Evolutionary conservation across 2,329 filamentous ascomycete species (phyloP), one percentile per base, ranked within the genome.

Genomic region (Dactylellina leptospora): DNA sequence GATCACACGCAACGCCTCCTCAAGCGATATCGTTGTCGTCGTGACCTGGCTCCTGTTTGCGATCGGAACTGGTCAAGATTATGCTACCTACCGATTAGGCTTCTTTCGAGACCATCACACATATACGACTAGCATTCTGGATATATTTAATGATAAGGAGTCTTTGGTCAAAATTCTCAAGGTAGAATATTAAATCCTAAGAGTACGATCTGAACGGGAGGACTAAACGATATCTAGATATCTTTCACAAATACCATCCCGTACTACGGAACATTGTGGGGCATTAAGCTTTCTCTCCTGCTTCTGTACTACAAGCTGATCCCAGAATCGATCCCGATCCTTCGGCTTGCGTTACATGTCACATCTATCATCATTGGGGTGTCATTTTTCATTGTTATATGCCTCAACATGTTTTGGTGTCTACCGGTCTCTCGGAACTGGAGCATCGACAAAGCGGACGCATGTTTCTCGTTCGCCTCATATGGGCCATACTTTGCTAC

Each of bases 291-390:
- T 59, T 72, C 68, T 8, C n/a, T 72, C 28, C 38, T 72, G 4
- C 59, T 72, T 11, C 40, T 72, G 68, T 72, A 72, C 27, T 72
- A 72, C 68, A 72, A 72, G 59, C 51, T 72, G 38, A 72, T 72
- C 27, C 68, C 68, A 22, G 59, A 64, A 27, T 72, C 68, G 27
- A 72, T 72, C 10, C 68, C 68, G 11, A 72, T 48, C n/a, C 58
- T 72, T 47, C 58, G 61, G 30, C 40, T 73, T 38, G 69, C 54
- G 60, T 68, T 73, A 58, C 60, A 68, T 51, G 47, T 66, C 18
- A 66, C 69, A 27, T 58, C 60, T 9, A 23, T 33, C 18, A n/a
- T 73, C 28, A 16, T 61, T 25, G 60, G 54, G 11, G 48, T 45
- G 25, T 73, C 69, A 11, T 73, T 66, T 44, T 25, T 73, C 18